phyloP scores from a whole-genome alignment of 2,329 filamentous ascomycete species.

The Trichoderma pleuroti region DNA sequence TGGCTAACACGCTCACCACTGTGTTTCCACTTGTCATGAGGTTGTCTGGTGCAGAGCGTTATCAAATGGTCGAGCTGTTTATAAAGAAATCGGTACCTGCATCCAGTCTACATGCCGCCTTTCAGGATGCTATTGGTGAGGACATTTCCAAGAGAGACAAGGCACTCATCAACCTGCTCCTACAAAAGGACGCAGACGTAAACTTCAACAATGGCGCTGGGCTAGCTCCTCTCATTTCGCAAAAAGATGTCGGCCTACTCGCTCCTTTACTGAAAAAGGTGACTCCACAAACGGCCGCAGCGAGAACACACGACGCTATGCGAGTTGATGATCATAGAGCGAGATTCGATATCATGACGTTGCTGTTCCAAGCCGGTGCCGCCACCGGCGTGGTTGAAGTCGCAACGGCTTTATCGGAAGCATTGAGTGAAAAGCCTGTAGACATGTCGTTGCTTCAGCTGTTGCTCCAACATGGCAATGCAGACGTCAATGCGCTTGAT shows the following conservation, averaged over 20 bases:
- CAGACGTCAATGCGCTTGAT: slow-evolving; percentile 49
- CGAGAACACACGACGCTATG: slow-evolving; percentile 49
- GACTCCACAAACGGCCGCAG: slow-evolving; percentile 45
- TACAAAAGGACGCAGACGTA: slow-evolving; percentile 51
- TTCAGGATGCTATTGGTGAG: slow-evolving; percentile 52
- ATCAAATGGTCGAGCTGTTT: slow-evolving; percentile 49
- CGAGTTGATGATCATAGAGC: slow-evolving; percentile 39
- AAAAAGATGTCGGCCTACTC: slow-evolving; percentile 46
- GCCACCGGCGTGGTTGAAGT: slow-evolving; percentile 42
- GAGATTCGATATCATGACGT: slow-evolving; percentile 45
- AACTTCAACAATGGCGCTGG: slow-evolving; percentile 52
- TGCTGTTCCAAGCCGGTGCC: slow-evolving; percentile 47
- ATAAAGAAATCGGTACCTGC: slow-evolving; percentile 47
- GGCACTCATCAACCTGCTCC: slow-evolving; percentile 49
- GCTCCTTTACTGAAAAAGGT: slow-evolving; percentile 45
- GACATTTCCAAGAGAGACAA: slow-evolving; percentile 46
- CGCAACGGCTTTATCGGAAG: slow-evolving; percentile 40
- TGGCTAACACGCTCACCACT: slow-evolving; percentile 43
- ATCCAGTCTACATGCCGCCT: slow-evolving; percentile 44
- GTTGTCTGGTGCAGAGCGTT: slow-evolving; percentile 42
- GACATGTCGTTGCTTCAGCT: slow-evolving; percentile 49
- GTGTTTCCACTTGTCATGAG: slow-evolving; percentile 48
- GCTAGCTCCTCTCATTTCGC: slow-evolving; percentile 46
- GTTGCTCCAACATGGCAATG: slow-evolving; percentile 49
- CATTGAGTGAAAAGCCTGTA: slow-evolving; percentile 43